Evolutionary conservation across 768 basidiomycete genomes (phyloP).

Genomic region (Calocybe indica): DNA sequence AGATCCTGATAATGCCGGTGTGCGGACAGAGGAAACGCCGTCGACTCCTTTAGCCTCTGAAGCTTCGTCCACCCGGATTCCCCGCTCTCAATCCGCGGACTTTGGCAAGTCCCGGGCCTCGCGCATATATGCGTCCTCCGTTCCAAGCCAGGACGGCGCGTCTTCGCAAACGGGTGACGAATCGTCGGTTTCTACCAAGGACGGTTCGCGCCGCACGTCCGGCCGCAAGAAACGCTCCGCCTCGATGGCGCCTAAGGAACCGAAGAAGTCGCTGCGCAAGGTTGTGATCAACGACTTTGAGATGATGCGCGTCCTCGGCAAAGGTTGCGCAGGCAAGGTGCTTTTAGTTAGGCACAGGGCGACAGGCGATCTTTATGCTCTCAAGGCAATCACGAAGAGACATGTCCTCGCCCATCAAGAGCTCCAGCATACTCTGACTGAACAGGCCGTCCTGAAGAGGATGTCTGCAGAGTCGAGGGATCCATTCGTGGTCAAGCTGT

Average conservation of each 20-base stretch:
- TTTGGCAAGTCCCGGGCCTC: slow-evolving; percentile 61
- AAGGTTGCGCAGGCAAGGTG: slow-evolving; percentile 97
- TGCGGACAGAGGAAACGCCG: slow-evolving; percentile 7
- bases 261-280: slow-evolving; percentile 60
- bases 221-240: slow-evolving; percentile 47
- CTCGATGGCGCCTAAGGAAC: slow-evolving; percentile 40
- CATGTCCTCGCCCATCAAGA: slow-evolving; percentile 97
- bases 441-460: slow-evolving; percentile 90
- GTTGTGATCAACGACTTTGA: slow-evolving; percentile 90
- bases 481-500: slow-evolving; percentile 92
- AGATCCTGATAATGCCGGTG: neutral
- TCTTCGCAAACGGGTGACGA: slow-evolving; percentile 68
- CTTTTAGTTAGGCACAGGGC: slow-evolving; percentile 81
- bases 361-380: slow-evolving; percentile 71
- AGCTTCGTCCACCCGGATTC: slow-evolving; percentile 37
- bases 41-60: slow-evolving; percentile 14
- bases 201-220: slow-evolving; percentile 24
- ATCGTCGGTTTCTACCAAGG: slow-evolving; percentile 61
- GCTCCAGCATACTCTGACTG: slow-evolving; percentile 91
- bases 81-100: slow-evolving; percentile 79
- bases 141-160: slow-evolving; percentile 39
- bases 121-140: slow-evolving; percentile 51
- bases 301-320: slow-evolving; percentile 94
- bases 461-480: slow-evolving; percentile 88
- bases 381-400: slow-evolving; percentile 97